Evolutionary conservation across 163 green algal species (phyloP).

Genomic region (Scenedesmus sp.): DNA sequence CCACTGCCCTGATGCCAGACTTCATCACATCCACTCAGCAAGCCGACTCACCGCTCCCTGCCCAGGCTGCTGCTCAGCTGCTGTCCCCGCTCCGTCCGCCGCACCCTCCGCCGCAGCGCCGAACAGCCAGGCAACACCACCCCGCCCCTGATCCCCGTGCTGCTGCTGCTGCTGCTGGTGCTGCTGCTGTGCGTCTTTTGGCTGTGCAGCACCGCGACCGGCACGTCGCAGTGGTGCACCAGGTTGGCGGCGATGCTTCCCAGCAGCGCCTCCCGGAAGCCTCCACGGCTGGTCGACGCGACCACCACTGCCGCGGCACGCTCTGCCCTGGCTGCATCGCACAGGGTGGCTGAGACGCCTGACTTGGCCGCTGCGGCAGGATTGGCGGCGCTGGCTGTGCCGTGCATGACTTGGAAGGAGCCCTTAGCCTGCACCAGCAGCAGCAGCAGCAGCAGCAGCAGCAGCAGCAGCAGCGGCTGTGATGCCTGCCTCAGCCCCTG

Average conservation of each 20-base stretch:
- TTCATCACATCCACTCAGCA: background rate
- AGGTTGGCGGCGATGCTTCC: slow-evolving; percentile 12
- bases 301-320: slow-evolving; percentile 34
- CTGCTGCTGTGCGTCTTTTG: background rate
- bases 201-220: slow-evolving; percentile 34
- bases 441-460: slow-evolving; percentile 6
- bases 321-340: background rate
- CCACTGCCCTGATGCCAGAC: no score
- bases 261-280: slow-evolving; percentile 21
- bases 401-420: background rate
- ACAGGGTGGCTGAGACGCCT: background rate
- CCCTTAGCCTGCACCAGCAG: background rate
- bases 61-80: background rate
- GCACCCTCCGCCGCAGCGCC: background rate
- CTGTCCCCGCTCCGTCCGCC: background rate
- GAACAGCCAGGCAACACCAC: slow-evolving; percentile 33
- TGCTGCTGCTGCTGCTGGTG: background rate
- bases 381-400: background rate
- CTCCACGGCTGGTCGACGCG: slow-evolving; percentile 11
- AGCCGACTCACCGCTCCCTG: background rate
- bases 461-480: background rate
- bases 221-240: slow-evolving; percentile 44
- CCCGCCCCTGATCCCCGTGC: background rate
- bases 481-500: no score
- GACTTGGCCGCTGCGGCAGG: background rate